phyloP scores from a whole-genome alignment of 768 basidiomycete genomes.

The Pilatotrama ljubarskyi region DNA sequence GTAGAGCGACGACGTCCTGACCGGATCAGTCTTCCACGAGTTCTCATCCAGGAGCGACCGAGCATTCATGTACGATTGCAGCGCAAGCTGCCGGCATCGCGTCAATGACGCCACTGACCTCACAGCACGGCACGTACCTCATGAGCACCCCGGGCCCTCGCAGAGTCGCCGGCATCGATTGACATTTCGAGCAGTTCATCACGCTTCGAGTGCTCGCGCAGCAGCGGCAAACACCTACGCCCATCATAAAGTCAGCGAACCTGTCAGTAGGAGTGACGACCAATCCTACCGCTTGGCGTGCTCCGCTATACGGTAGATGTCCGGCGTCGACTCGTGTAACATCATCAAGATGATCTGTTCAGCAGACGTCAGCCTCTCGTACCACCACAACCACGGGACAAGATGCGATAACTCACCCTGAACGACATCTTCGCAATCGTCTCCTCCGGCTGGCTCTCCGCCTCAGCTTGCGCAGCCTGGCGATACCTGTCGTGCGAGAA shows the following conservation, averaged over 20 bases:
- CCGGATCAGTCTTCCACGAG: slow-evolving; percentile 52
- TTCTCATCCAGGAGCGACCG: slow-evolving; percentile 52
- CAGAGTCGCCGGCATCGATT: slow-evolving; percentile 69
- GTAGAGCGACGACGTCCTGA: slow-evolving; percentile 52
- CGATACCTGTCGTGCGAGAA: slow-evolving; percentile 76
- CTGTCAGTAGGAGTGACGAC: background rate
- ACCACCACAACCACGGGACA: background rate
- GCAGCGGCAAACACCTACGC: slow-evolving; percentile 57
- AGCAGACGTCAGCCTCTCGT: background rate
- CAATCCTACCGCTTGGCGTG: slow-evolving; percentile 57
- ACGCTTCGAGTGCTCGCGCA: slow-evolving; percentile 60
- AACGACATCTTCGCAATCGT: slow-evolving; percentile 67
- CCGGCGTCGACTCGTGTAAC: slow-evolving; percentile 59
- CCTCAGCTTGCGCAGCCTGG: slow-evolving; percentile 68
- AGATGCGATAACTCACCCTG: slow-evolving; percentile 42
- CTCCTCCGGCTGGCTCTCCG: slow-evolving; percentile 47
- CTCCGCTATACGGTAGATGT: slow-evolving; percentile 70
- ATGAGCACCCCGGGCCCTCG: slow-evolving; percentile 72
- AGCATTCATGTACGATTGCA: slow-evolving; percentile 62
- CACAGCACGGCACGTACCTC: slow-evolving; percentile 46
- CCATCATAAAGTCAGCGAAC: background rate
- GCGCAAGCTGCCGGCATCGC: slow-evolving; percentile 47
- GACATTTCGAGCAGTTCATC: slow-evolving; percentile 61
- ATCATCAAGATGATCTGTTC: slow-evolving; percentile 70
- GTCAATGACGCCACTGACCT: background rate